Evolutionary conservation across 495 filamentous ascomycete species (phyloP).

Genomic region (Xylaria longipes): DNA sequence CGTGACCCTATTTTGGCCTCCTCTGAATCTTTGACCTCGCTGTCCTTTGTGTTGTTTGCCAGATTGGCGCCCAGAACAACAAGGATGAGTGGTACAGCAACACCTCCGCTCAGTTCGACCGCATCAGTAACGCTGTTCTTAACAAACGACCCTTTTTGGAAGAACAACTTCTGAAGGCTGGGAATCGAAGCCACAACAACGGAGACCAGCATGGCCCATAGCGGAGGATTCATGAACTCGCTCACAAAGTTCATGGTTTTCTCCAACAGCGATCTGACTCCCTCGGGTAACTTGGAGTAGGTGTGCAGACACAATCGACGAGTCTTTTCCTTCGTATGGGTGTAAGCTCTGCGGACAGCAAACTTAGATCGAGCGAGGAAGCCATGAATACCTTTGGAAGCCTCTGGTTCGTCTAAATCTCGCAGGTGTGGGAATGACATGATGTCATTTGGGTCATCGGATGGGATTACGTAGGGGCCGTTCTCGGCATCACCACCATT

Average conservation of each 20-base stretch:
- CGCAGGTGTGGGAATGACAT: conserved; percentile 54
- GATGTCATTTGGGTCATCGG: conserved; percentile 42
- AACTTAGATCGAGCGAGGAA: conserved; percentile 35
- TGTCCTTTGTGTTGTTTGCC: conserved; percentile 72
- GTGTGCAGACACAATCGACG: conserved; percentile 26
- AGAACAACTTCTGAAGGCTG: conserved; percentile 81
- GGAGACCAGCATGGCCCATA: conserved; percentile 94
- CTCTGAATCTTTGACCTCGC: conserved; percentile 66
- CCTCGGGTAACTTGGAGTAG: conserved; percentile 59
- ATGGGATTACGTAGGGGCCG: conserved; percentile 19
- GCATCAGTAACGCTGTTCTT: conserved; percentile 92
- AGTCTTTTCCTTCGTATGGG: conserved; percentile 47
- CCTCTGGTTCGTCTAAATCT: conserved; percentile 41
- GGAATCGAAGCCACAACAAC: conserved; percentile 93
- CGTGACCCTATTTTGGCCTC: conserved; percentile 72
- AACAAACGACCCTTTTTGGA: conserved; percentile 86
- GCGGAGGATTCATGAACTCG: conserved; percentile 97
- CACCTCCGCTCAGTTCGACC: conserved; percentile 81
- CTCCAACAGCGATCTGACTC: conserved; percentile 62
- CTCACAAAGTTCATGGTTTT: conserved; percentile 66
- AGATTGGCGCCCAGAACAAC: conserved; percentile 97
- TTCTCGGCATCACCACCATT: conserved; percentile 22
- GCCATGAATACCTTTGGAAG: conserved; percentile 43
- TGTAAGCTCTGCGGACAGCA: conserved; percentile 33
- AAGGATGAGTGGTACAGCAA: conserved; percentile 92